Base-by-base conservation (phyloP, 2,329 filamentous ascomycete species). In the Clonostachys sp. region DNA sequence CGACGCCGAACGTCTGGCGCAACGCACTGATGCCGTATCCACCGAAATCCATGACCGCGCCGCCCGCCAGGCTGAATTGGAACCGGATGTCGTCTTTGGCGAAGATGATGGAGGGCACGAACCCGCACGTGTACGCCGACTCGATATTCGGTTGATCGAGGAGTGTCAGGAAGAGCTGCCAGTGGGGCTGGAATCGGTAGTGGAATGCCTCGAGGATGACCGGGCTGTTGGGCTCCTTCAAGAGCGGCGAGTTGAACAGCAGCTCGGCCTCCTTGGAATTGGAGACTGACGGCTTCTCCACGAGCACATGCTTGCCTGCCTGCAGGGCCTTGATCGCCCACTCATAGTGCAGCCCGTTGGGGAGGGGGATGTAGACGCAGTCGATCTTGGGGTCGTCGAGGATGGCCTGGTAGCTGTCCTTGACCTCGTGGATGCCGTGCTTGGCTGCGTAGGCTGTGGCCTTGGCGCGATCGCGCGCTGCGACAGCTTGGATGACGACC, bases 191-290 rank as follows among this genome's bases (percentile, higher is more conserved):
- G 55, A 81, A 80, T 20, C 67, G 62, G 49, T 67, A 66, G 54
- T 80, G 77, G 49, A 75, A 72, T 4, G 77, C 77, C 59, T 82
- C 78, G 5, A 81, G 65, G 3, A 78, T 58, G 2, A 80, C 64
- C 0, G 72, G 76, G 1, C 66, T 63, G n/a, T 59, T 54, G 2
- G 63, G 57, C 1, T 55, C 43, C 5, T 51, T 49, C 42, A 72
- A 53, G 12, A 65, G 49, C 1, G 67, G 64, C 17, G 62, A 61
- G 33, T 55, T 60, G 55, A 79, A 78, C 13, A 80, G 64, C 1
- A 54, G 51, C 16, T 58, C 55, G 4, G 74, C 75, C 55, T 81
- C 74, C 0, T 44, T 49, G 5, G 62, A 55, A 53, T 77, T 80
- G 30, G 66, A 67, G n/a, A 65, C 67, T 1, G 69, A 66, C 0